Evolutionary conservation across 2,329 filamentous ascomycete species (phyloP).

Genomic region (Teratosphaeriaceae sp.): DNA sequence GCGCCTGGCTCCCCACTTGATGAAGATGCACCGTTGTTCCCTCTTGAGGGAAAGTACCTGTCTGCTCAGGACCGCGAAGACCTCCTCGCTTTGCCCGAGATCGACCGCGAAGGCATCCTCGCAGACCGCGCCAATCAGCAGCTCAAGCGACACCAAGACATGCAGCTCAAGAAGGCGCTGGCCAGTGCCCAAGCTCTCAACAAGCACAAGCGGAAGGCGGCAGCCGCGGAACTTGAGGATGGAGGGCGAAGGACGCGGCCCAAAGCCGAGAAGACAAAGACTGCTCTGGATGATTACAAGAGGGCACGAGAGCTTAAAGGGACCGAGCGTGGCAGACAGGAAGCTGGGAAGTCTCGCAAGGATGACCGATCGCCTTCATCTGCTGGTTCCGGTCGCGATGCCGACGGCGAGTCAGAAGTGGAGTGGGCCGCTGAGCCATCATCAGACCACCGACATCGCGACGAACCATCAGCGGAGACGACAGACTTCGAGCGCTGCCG

Average conservation of each 20-base stretch:
- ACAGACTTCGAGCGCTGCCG: constrained; percentile 79
- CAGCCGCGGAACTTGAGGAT: constrained; percentile 70
- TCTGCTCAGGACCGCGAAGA: constrained; percentile 48
- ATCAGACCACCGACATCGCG: constrained; percentile 38
- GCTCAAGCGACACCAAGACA: constrained; percentile 74
- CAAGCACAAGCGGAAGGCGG: constrained; percentile 64
- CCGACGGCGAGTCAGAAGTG: constrained; percentile 69
- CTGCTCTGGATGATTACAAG: constrained; percentile 67
- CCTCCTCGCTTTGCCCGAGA: constrained; percentile 81
- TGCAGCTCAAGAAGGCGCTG: constrained; percentile 72
- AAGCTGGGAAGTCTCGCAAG: constrained; percentile 38
- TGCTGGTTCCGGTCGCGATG: constrained; percentile 45
- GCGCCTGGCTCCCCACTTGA: constrained; percentile 27
- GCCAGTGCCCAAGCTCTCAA: constrained; percentile 45
- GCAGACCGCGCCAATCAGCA: constrained; percentile 81
- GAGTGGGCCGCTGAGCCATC: constrained; percentile 62
- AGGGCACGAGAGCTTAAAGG: constrained; percentile 54
- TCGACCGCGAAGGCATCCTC: constrained; percentile 83
- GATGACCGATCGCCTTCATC: constrained; percentile 39
- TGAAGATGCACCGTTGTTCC: constrained; percentile 63
- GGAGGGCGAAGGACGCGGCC: constrained; percentile 54
- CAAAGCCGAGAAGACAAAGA: constrained; percentile 43
- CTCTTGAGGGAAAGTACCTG: constrained; percentile 76
- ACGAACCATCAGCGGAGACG: constrained; percentile 64
- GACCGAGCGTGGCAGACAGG: constrained; percentile 40